Conservation (phyloP, 2,329 filamentous ascomycete species). For the Calonectria naviculata region DNA sequence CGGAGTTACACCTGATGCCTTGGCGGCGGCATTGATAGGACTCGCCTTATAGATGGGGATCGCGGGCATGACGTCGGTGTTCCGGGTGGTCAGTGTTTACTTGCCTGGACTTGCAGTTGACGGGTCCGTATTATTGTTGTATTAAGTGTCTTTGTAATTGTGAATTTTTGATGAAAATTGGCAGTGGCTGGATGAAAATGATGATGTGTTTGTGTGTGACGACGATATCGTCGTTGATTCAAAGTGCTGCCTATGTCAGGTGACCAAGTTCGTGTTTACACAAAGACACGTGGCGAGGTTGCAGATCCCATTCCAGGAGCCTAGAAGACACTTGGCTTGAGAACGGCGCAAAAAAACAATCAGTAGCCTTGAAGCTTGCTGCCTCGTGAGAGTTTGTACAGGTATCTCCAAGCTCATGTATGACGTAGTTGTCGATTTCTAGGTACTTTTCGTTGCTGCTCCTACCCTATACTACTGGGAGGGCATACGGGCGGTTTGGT, state of each 20-base stretch:
- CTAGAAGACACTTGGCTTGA: background rate
- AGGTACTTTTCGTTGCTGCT: background rate
- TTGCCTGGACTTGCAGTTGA: background rate
- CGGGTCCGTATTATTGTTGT: background rate
- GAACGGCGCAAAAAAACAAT: background rate
- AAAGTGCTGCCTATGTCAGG: conserved; percentile 23
- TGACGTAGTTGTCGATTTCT: background rate
- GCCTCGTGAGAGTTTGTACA: background rate
- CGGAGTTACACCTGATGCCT: conserved; percentile 61
- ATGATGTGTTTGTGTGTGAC: background rate
- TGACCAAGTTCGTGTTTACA: conserved; percentile 25
- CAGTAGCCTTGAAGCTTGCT: background rate
- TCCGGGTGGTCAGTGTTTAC: background rate
- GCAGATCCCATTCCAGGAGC: conserved; percentile 37
- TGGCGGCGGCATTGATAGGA: conserved; percentile 67
- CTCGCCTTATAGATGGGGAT: conserved; percentile 69
- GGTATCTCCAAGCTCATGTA: background rate
- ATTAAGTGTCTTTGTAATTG: background rate
- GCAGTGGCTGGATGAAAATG: background rate
- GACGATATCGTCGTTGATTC: background rate
- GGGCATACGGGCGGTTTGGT: background rate
- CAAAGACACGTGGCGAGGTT: conserved; percentile 25
- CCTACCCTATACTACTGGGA: background rate
- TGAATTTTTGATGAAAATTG: background rate
- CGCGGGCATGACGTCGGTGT: conserved; percentile 62